Base-by-base conservation (phyloP, 179 eudicot genomes). In the Drosera spatulata region DNA sequence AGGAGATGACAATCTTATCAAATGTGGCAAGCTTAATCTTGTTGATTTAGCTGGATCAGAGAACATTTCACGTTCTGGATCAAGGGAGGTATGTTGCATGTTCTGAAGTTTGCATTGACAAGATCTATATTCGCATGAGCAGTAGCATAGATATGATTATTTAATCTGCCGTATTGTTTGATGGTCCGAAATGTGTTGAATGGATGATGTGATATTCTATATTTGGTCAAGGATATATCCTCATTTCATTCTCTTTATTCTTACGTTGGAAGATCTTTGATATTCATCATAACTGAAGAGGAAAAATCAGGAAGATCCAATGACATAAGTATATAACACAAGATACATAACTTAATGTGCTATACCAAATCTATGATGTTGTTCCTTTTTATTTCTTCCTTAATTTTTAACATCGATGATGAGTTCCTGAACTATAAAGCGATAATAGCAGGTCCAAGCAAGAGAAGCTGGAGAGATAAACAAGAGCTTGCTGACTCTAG, bases 31-130 rank as follows among this genome's bases (percentile, higher is more conserved):
- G 76, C 91, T 88, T 14, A 88, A 88, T 77, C 95, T 88, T 63
- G 96, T 86, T 68, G 96, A 88, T 76, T 74, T 88, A 62, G 96
- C 96, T 42, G 96, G 96, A 69, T 88, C 96, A 57, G 91, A 88
- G 70, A 88, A 88, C 67, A 80, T 88, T 61, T 80, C 76, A 46
- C 96, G 96, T 53, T 86, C 94, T 54, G 96, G 88, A 50, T 76
- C 84, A 46, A 69, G 90, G 40, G 96, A 88, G 87, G 96, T 88
- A 73, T 56, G 44, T 53, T 53, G 37, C 56, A 53, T 51, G 10
- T 14, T 6, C 5, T 6, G 10, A 9, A 14, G 10, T 51, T 11
- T 12, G n/a, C 55, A 51, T 51, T 11, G 51, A 49, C 11, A 49
- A 49, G 0, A 4, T 43, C 45, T 43, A 43, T 43, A 43, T 43